Base-by-base conservation (phyloP, 1,139 yeast genomes). In the Diutina rugosa region DNA sequence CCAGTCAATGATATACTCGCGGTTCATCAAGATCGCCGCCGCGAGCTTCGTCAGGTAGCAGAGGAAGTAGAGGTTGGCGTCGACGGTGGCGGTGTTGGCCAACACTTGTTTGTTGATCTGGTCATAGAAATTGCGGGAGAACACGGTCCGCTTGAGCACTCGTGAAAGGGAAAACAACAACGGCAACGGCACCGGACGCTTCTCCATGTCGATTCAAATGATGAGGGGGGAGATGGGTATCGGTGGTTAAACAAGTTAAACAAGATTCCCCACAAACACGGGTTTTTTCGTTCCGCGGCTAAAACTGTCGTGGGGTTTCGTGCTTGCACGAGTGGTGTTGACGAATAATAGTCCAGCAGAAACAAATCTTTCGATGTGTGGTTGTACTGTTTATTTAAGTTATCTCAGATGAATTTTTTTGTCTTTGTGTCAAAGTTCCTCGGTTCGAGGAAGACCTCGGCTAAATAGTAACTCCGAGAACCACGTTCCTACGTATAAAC, bases 21-120 rank as follows among this genome's bases (percentile, higher is more conserved):
- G 68, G 61, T 79, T 72, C 59, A 78, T 72, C 58, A 74, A 65
- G 1, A 76, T 62, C 55, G 77, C 69, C 47, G 81, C 76, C 51
- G 71, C 58, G 58, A 75, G 61, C 52, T 76, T 68, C 14, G 79
- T 67, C 61, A 73, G 74, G 63, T 76, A 76, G 63, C 80, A 76
- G 29, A 74, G 67, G 63, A 76, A 76, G 61, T 76, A 76, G 53
- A 76, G 65, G 55, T 71, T 73, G 14, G 72, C 63, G 60, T 76
- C 80, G 21, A 76, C 69, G 0, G 77, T 72, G 14, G 76, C 59
- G 1, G 75, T 59, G 49, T 65, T 66, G 47, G 72, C 58, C 60
- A 76, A 68, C 18, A 76, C 70, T 60, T 76, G 75, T 57, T 72
- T 76, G 59, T 68, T 72, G 59, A 76, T 69, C 58, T 76, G 77